Conservation (phyloP, 495 filamentous ascomycete genomes). For the Oidiodendron maius region DNA sequence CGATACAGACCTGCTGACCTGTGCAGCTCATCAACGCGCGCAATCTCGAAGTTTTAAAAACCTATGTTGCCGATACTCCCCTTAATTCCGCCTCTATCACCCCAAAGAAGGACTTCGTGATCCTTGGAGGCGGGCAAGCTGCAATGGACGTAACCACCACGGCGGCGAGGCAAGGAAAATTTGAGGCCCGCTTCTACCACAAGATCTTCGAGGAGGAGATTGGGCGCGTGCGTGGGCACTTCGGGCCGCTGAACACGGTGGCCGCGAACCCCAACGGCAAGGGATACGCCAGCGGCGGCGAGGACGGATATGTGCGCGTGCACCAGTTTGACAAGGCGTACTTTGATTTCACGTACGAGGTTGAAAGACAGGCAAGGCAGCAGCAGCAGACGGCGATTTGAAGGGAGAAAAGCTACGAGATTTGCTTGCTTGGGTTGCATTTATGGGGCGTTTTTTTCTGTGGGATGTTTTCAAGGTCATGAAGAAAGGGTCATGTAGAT, state of each 20-base stretch:
- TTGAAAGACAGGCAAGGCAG: slow-evolving; percentile 59
- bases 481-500: too few relatives aligned
- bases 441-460: too few relatives aligned
- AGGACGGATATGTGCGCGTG: slow-evolving; percentile 97
- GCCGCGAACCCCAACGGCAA: slow-evolving; percentile 85
- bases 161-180: slow-evolving; percentile 88
- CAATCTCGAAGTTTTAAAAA: slow-evolving; percentile 88
- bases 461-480: too few relatives aligned
- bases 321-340: slow-evolving; percentile 98
- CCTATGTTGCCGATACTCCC: slow-evolving; percentile 88
- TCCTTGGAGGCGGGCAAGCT: slow-evolving; percentile 94
- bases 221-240: slow-evolving; percentile 91
- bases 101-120: slow-evolving; percentile 91
- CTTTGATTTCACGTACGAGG: slow-evolving; percentile 98
- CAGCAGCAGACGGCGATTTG: background rate
- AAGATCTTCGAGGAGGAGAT: slow-evolving; percentile 99
- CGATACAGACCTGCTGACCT: background rate
- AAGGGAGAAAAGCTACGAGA: background rate
- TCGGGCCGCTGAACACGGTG: slow-evolving; percentile 62
- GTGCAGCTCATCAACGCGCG: slow-evolving; percentile 67
- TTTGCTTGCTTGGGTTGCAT: too few relatives aligned
- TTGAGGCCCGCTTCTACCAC: slow-evolving; percentile 98
- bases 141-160: slow-evolving; percentile 99
- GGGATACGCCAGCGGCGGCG: slow-evolving; percentile 88
- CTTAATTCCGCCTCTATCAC: slow-evolving; percentile 93